Conservation (phyloP, 495 filamentous ascomycete genomes). For the Penicillium lividum region DNA sequence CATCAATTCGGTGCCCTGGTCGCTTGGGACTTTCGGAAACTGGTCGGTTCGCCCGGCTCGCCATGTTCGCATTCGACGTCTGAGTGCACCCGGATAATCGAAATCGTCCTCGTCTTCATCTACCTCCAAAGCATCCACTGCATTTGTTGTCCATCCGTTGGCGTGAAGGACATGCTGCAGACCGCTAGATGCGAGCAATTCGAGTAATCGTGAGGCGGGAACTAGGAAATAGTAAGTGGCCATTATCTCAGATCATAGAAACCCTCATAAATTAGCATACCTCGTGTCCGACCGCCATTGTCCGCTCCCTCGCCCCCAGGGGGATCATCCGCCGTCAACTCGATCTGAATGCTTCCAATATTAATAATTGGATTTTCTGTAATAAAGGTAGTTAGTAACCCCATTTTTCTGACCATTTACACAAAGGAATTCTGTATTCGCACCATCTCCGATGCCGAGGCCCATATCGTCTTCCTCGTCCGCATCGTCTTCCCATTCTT, state of each 20-base stretch:
- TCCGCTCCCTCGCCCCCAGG: constrained; percentile 45
- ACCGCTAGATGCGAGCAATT: constrained; percentile 38
- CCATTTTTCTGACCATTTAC: constrained; percentile 15
- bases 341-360: constrained; percentile 50
- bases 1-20: constrained; percentile 76
- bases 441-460: constrained; percentile 33
- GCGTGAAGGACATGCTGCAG: constrained; percentile 40
- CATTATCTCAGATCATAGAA: neutral
- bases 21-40: constrained; percentile 77
- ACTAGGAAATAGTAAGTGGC: constrained; percentile 24
- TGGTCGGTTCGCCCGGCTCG: constrained; percentile 38
- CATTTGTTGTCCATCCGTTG: constrained; percentile 29
- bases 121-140: constrained; percentile 23
- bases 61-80: constrained; percentile 23
- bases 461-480: constrained; percentile 56
- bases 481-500: constrained; percentile 22
- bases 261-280: constrained; percentile 8
- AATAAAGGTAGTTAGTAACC: constrained; percentile 9
- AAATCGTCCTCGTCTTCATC: constrained; percentile 23
- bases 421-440: constrained; percentile 34
- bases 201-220: constrained; percentile 34
- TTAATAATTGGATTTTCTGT: constrained; percentile 31
- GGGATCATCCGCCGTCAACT: constrained; percentile 43
- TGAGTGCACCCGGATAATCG: constrained; percentile 18
- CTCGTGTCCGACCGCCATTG: constrained; percentile 30